Evolutionary conservation across 139 green algal genomes (phyloP), one percentile per base, ranked within the genome.

Genomic region (Micractinium sp.): DNA sequence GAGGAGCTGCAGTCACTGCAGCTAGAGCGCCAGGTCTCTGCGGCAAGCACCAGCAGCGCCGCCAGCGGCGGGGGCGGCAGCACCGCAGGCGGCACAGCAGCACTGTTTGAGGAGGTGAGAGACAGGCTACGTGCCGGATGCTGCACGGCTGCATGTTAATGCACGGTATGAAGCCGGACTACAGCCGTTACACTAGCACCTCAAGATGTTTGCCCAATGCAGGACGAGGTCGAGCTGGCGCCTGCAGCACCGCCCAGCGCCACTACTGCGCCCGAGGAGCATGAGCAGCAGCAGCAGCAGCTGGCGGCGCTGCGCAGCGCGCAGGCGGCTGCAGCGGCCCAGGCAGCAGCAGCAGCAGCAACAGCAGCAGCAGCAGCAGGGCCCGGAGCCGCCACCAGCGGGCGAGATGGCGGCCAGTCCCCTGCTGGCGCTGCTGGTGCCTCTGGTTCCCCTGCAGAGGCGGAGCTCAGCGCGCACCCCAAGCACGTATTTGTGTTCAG

Each of bases 401-500:
- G 31, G 74, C 74, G 36, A 20, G 35, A 19, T 18, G 16, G 74
- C 0, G 74, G 33, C 74, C 15, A 25, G 29, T n/a, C 31, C 71
- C 14, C 3, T 14, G 18, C 31, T 27, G 35, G 71, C 31, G 29
- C 71, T 15, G 29, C 71, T 14, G 31, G 27, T n/a, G 14, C 67
- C n/a, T n/a, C n/a, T 1, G 67, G 19, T 14, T 5, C 67, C 29
- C n/a, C 71, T 22, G 69, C 47, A 5, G 85, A 82, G 5, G 71
- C 39, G 13, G 39, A 25, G 22, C 86, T 89, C 23, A 15, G 16
- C 7, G 22, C 23, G 27, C 36, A 82, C 29, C 36, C 80, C 41
- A 91, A 91, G 53, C 60, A 89, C 22, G 81, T 90, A 31, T 91
- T 93, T 87, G 82, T 93, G 76, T 90, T 91, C 56, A 91, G 81